Percentiles rank a stretch among this genome's conserved stretches.
Conservation (phyloP, 176 grass and related monocot genomes). For the Triticum turgidum region DNA sequence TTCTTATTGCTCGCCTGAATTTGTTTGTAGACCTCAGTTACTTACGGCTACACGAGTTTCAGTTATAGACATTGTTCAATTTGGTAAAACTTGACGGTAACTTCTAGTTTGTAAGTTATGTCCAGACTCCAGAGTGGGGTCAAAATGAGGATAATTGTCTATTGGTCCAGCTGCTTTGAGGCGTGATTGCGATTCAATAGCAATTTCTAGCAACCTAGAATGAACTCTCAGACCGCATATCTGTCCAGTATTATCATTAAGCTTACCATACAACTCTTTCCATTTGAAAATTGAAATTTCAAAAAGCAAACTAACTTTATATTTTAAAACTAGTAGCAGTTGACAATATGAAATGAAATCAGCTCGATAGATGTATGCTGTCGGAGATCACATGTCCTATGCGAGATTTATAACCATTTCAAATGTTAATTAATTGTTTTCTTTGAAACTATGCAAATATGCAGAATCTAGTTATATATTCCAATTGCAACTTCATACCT, state of each 20-base stretch:
- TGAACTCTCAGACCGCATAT: background rate
- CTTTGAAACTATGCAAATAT: background rate
- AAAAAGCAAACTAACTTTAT: background rate
- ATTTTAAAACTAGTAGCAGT: background rate
- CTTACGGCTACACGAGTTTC: background rate
- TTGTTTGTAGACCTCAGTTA: background rate
- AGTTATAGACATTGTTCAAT: background rate
- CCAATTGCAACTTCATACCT: background rate
- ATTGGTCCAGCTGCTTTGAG: background rate
- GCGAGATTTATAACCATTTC: background rate
- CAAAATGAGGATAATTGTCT: background rate
- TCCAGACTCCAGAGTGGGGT: background rate
- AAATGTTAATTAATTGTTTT: background rate
- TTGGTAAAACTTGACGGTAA: background rate
- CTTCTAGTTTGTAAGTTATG: background rate
- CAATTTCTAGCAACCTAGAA: background rate
- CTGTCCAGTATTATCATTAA: background rate
- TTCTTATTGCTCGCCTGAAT: background rate
- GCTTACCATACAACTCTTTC: background rate
- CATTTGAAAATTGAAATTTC: background rate
- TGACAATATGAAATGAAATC: background rate
- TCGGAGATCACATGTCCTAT: background rate
- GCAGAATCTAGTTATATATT: background rate
- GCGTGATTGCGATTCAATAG: background rate
- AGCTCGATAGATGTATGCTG: background rate